phyloP scores from a whole-genome alignment of 2,329 filamentous ascomycete species.

The Fusarium coicis region DNA sequence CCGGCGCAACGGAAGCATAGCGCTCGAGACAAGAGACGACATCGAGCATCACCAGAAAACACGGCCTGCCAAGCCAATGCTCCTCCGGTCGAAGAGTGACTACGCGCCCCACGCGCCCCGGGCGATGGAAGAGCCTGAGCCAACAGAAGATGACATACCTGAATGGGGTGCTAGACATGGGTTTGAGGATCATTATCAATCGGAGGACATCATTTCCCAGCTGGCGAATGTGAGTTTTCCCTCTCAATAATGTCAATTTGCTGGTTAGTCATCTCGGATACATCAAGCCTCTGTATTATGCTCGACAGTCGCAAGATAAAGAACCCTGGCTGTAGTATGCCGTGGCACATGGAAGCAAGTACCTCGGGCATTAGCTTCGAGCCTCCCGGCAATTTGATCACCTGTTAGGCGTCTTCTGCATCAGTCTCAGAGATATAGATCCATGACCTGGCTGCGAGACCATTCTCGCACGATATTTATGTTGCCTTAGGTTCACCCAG shows the following conservation, averaged over 20 bases:
- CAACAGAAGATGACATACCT: conserved; percentile 58
- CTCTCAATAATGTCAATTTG: conserved; percentile 26
- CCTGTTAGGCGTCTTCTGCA: neutral
- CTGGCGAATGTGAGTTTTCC: conserved; percentile 76
- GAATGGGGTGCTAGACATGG: conserved; percentile 79
- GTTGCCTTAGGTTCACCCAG: neutral
- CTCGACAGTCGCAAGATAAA: conserved; percentile 8
- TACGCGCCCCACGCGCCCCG: conserved; percentile 58
- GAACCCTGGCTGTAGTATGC: neutral
- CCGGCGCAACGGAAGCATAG: conserved; percentile 50
- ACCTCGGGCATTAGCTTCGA: neutral
- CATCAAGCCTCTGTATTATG: conserved; percentile 49
- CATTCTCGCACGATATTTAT: neutral
- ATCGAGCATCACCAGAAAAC: conserved; percentile 50
- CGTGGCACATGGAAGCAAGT: neutral
- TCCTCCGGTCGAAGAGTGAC: conserved; percentile 68
- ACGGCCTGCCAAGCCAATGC: conserved; percentile 59
- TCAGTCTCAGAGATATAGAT: neutral
- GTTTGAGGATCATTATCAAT: conserved; percentile 92
- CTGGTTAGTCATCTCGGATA: conserved; percentile 23
- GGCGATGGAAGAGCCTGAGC: conserved; percentile 54
- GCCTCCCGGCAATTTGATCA: neutral
- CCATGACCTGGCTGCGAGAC: neutral
- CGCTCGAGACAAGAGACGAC: conserved; percentile 46
- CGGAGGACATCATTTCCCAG: conserved; percentile 86